A percentile compares a stretch with the other conserved stretches of the same genome.
These are phyloP conservation scores for Sungouiella thailandica DNA, from an alignment of 805 yeast species.

Conservation along the genomic window DNA sequence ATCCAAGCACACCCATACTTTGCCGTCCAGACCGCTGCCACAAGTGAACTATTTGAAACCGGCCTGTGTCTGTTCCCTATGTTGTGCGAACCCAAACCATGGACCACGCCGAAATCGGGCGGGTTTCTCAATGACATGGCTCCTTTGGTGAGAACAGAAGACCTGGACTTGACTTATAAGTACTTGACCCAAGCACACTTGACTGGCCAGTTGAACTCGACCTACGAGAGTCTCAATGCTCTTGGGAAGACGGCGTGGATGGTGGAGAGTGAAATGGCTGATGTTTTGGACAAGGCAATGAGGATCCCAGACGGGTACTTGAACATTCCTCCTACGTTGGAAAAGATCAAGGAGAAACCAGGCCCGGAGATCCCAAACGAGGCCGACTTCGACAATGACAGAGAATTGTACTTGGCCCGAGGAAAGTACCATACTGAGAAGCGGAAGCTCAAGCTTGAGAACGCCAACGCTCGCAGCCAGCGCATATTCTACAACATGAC, in stretches of 20 bases:
- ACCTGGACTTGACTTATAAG: constrained; percentile 10
- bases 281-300: constrained; percentile 19
- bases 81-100: constrained; percentile 33
- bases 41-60: constrained; percentile 8
- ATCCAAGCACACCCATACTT: constrained; percentile 9
- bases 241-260: constrained; percentile 34
- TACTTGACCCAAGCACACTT: constrained; percentile 23
- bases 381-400: constrained; percentile 2
- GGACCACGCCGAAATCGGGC: constrained; percentile 31
- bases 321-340: constrained; percentile 21
- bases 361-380: constrained; percentile 3
- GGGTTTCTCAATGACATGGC: constrained; percentile 27
- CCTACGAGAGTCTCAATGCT: constrained; percentile 24
- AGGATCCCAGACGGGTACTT: constrained; percentile 17
- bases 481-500: constrained; percentile 18
- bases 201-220: constrained; percentile 29
- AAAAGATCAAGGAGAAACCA: background rate
- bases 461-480: constrained; percentile 6
- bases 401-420: background rate
- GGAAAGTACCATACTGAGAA: background rate
- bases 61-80: constrained; percentile 26
- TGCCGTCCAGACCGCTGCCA: constrained; percentile 4
- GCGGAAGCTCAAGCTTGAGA: background rate
- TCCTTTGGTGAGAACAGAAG: constrained; percentile 20
- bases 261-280: constrained; percentile 23